Percentiles rank a stretch among this genome's conserved stretches.
Evolutionary conservation across 2,329 filamentous ascomycete genomes (phyloP).

Genomic region (Tothia fuscella): DNA sequence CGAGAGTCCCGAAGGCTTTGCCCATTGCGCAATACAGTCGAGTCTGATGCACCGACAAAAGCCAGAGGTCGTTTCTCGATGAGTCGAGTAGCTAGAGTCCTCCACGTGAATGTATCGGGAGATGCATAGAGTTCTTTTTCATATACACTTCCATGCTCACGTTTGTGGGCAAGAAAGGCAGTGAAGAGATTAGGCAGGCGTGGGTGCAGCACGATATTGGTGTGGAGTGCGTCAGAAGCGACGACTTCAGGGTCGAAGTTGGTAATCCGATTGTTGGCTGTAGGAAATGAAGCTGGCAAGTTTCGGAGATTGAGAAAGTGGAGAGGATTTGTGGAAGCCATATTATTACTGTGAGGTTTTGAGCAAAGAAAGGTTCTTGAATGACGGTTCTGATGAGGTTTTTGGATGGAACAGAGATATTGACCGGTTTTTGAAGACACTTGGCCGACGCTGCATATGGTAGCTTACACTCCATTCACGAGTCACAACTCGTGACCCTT

Average conservation of each 20-base stretch:
- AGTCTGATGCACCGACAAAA: conserved; percentile 18
- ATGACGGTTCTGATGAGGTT: too few species aligned
- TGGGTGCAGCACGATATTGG: conserved; percentile 20
- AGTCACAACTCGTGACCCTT: too few species aligned
- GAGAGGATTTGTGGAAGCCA: neutral
- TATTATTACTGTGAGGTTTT: neutral
- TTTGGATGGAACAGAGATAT: too few species aligned
- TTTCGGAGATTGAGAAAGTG: conserved; percentile 2
- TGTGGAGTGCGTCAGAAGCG: conserved; percentile 15
- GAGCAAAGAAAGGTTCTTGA: too few species aligned
- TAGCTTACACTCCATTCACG: too few species aligned
- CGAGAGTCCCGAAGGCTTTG: conserved; percentile 4
- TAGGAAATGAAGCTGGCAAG: too few species aligned
- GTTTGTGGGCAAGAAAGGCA: conserved; percentile 20
- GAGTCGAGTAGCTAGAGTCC: conserved; percentile 16
- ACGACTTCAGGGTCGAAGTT: conserved; percentile 15
- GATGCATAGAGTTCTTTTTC: conserved; percentile 21
- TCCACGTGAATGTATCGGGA: conserved; percentile 9
- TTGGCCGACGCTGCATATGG: too few species aligned
- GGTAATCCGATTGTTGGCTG: neutral
- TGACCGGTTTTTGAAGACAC: too few species aligned
- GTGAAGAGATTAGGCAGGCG: conserved; percentile 17
- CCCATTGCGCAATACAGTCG: conserved; percentile 20
- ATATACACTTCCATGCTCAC: conserved; percentile 15
- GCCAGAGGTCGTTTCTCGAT: conserved; percentile 19